Evolutionary conservation across 2,329 filamentous ascomycete species (phyloP), one percentile per base, ranked within the genome.

Genomic region (Septoria petroselini): DNA sequence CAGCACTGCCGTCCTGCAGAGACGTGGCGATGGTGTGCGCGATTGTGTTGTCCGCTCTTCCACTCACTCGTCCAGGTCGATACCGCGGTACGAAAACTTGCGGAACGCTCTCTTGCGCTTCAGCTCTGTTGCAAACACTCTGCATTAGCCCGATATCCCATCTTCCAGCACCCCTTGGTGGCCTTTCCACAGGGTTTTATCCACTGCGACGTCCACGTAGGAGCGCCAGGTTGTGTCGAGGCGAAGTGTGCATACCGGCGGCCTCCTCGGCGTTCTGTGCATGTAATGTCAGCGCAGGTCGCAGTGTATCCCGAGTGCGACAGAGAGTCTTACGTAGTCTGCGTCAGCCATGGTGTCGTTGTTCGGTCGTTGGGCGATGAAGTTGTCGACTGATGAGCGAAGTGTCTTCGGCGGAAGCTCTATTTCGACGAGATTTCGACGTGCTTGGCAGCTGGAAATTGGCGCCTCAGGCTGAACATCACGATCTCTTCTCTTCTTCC

Each of bases 81-180:
- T 88, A 73, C 93, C 93, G 74, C 93, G 88, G 88, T 96, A 98
- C 68, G 91, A 93, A 76, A 97, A 98, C 86, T 97, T 98, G 81
- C 90, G 88, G 88, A 97, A 96, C 69, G 90, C 81, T 91, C 93
- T 95, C 82, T 86, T 95, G 84, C 88, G 95, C 90, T 97, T 98
- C 78, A 98, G 81, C 88, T 96, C 93, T 84, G 71, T 64, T 54
- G 40, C 18, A 49, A 54, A 42, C 29, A 52, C 51, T 52, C 8
- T 39, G 53, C 60, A 61, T 69, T 63, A 70, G 67, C 62, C 58
- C 27, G 54, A 61, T 65, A 60, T 66, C 63, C 67, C 56, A 61
- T 63, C 62, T 67, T 62, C 67, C 62, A 64, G 59, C 65, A 62
- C 67, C 67, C 67, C 66, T 70, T 69, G 56, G 65, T 69, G 67